phyloP scores from a whole-genome alignment of 2,329 filamentous ascomycete species.

The Trichoderma semiorbis region DNA sequence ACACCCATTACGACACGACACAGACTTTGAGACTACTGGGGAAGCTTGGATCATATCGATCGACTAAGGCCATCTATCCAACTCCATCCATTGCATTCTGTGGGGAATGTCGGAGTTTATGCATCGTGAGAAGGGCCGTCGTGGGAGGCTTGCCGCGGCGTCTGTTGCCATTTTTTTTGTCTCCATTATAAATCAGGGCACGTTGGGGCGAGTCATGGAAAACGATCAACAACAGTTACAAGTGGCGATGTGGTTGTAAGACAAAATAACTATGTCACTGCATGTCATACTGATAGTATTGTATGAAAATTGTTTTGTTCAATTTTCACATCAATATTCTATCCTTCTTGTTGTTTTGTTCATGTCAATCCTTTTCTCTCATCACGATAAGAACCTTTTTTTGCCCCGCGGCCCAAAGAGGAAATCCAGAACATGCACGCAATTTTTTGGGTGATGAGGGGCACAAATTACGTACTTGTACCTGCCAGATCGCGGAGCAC shows the following conservation, averaged over 20 bases:
- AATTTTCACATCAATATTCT: not conserved
- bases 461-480: slow-evolving; percentile 8
- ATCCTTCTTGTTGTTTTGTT: not conserved
- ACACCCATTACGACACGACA: not conserved
- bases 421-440: not conserved
- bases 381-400: not conserved
- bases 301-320: not conserved
- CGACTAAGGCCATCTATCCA: not conserved
- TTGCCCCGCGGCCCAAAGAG: slow-evolving; percentile 11
- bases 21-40: not conserved
- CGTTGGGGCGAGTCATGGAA: not conserved
- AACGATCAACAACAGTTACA: not conserved
- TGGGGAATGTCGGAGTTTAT: slow-evolving; percentile 11
- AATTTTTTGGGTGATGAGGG: slow-evolving; percentile 7
- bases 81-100: slow-evolving; percentile 5
- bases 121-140: not conserved
- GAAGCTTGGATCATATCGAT: slow-evolving; percentile 8
- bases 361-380: not conserved
- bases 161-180: not conserved
- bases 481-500: not conserved
- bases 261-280: not conserved
- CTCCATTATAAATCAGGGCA: slow-evolving; percentile 8
- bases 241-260: not conserved
- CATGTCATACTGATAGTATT: not conserved
- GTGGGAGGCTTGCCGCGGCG: not conserved